A percentile compares a stretch with the other conserved stretches of the same genome.
Conservation (phyloP, 441 rosid genomes). For the Erodium trifolium region DNA sequence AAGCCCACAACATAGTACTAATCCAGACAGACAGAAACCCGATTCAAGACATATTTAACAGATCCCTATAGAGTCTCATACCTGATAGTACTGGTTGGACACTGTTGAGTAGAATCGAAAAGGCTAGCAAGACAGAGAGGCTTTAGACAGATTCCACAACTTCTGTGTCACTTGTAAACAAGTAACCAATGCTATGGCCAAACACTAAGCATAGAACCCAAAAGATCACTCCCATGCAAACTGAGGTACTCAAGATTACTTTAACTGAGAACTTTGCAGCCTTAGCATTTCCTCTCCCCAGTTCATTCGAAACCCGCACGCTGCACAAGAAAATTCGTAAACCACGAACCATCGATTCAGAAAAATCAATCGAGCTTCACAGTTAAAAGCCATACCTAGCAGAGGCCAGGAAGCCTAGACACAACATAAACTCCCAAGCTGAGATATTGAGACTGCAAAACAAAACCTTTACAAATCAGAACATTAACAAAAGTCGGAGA, state of each 20-base stretch:
- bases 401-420: constrained; percentile 52
- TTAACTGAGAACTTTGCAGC: constrained; percentile 50
- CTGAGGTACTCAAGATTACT: constrained; percentile 33
- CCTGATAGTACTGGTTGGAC: constrained; percentile 57
- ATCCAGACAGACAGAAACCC: too few relatives aligned
- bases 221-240: constrained; percentile 32
- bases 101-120: constrained; percentile 51
- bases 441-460: constrained; percentile 39
- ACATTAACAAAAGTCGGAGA: neutral
- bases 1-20: too few relatives aligned
- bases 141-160: constrained; percentile 35
- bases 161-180: constrained; percentile 38
- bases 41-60: too few relatives aligned
- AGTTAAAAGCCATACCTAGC: constrained; percentile 33
- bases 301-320: constrained; percentile 64
- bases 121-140: constrained; percentile 43
- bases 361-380: neutral
- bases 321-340: constrained; percentile 19
- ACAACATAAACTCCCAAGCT: constrained; percentile 42
- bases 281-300: constrained; percentile 50
- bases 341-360: neutral
- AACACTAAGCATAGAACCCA: constrained; percentile 36
- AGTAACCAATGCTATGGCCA: constrained; percentile 31
- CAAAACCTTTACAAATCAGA: neutral
- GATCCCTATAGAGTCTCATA: neutral